These are phyloP conservation scores for Persicaria maculosa DNA, from an alignment of 148 eudicot species.

Conservation along the genomic window DNA sequence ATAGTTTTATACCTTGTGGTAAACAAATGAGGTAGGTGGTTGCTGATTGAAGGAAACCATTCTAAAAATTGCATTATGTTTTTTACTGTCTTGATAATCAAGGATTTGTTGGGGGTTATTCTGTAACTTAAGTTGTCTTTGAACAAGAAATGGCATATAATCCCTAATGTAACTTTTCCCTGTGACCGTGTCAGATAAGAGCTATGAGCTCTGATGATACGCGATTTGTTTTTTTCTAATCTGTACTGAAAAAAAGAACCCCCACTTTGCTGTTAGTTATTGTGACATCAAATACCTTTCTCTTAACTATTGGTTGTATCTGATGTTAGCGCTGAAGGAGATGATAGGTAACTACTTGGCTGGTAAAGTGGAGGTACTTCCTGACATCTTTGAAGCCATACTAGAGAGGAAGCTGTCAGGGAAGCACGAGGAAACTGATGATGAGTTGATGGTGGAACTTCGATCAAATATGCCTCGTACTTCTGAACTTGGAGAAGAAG, in stretches of 20 bases:
- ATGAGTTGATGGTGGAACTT: constrained; percentile 34
- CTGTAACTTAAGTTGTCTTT: too few species aligned
- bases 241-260: not conserved
- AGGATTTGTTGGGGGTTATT: too few species aligned
- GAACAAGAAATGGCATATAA: too few species aligned
- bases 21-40: not conserved
- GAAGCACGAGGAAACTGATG: constrained; percentile 75
- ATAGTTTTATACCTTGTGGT: not conserved
- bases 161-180: not conserved
- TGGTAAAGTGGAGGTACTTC: constrained; percentile 49
- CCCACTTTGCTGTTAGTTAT: not conserved
- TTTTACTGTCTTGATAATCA: not conserved
- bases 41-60: too few species aligned
- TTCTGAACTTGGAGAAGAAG: not conserved
- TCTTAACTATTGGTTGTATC: not conserved
- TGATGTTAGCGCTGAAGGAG: constrained; percentile 4
- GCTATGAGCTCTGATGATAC: not conserved
- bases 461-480: not conserved
- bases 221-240: not conserved
- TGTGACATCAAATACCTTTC: not conserved
- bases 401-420: constrained; percentile 45
- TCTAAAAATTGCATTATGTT: not conserved
- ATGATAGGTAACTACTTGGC: constrained; percentile 14
- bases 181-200: not conserved
- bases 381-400: constrained; percentile 48